phyloP scores from a whole-genome alignment of 441 rosid species.

The Kokia cookei region DNA sequence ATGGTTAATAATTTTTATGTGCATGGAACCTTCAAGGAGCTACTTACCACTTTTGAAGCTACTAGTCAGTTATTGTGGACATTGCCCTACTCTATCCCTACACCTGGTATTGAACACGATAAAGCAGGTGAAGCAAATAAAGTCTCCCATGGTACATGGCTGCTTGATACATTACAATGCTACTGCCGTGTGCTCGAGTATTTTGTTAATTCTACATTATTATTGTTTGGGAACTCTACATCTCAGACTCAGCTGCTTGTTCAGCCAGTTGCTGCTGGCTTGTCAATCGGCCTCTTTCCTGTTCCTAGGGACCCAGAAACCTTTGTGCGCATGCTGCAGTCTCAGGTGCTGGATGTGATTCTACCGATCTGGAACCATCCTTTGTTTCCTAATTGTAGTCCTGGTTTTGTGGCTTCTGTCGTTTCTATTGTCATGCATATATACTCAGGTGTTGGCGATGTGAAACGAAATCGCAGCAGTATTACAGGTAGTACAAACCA shows the following conservation, averaged over 20 bases:
- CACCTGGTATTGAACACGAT: slow-evolving; percentile 51
- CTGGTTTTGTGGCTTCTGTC: slow-evolving; percentile 69
- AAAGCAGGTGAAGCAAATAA: slow-evolving; percentile 70
- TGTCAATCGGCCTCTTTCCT: slow-evolving; percentile 83
- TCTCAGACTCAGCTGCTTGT: slow-evolving; percentile 92
- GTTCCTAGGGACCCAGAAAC: slow-evolving; percentile 93
- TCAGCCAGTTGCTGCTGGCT: slow-evolving; percentile 85
- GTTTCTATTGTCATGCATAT: slow-evolving; percentile 74
- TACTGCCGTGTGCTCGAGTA: slow-evolving; percentile 79
- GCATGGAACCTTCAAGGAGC: slow-evolving; percentile 83
- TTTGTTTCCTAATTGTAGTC: slow-evolving; percentile 71
- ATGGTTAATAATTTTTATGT: slow-evolving; percentile 92
- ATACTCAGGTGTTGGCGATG: slow-evolving; percentile 90
- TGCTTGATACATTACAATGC: slow-evolving; percentile 78
- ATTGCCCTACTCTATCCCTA: slow-evolving; percentile 47
- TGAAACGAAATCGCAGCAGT: slow-evolving; percentile 66
- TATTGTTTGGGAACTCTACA: slow-evolving; percentile 63
- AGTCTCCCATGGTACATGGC: slow-evolving; percentile 64
- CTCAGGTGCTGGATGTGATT: slow-evolving; percentile 85
- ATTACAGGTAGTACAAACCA: slow-evolving; percentile 66
- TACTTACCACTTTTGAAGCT: slow-evolving; percentile 93
- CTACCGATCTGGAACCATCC: slow-evolving; percentile 90
- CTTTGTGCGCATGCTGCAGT: slow-evolving; percentile 82
- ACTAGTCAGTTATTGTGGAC: slow-evolving; percentile 92
- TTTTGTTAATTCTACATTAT: slow-evolving; percentile 76